Evolutionary conservation across 257 asterid genomes (phyloP).

Genomic region (Lycium ferocissimum): DNA sequence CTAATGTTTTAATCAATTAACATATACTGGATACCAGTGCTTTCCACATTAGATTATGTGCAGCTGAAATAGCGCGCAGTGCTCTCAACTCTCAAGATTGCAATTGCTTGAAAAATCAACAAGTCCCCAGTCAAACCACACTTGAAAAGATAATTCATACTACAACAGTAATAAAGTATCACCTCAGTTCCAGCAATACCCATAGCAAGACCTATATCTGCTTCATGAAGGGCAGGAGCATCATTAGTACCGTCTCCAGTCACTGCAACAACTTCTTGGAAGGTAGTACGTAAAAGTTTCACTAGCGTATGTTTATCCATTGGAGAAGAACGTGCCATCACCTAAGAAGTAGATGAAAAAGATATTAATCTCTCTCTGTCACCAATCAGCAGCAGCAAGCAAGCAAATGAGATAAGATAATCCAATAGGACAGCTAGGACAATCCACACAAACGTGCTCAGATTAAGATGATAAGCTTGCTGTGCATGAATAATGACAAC

Average conservation of each 20-base stretch:
- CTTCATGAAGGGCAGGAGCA: conserved; percentile 98
- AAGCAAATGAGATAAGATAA: not conserved
- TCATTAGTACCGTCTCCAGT: conserved; percentile 98
- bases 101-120: conserved; percentile 18
- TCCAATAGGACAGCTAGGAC: not conserved
- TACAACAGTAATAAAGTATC: conserved; percentile 30
- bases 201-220: conserved; percentile 98
- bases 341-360: conserved; percentile 50
- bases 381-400: conserved; percentile 23
- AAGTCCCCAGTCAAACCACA: not conserved
- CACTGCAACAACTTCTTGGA: conserved; percentile 91
- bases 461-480: not conserved
- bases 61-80: not conserved
- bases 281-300: conserved; percentile 71
- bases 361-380: conserved; percentile 5
- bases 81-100: conserved; percentile 26
- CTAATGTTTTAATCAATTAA: conserved; percentile 1
- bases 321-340: conserved; percentile 96
- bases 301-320: conserved; percentile 90
- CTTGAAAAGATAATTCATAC: conserved; percentile 14
- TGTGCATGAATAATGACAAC: conserved; percentile 4
- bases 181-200: conserved; percentile 98
- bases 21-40: not conserved
- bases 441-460: conserved; percentile 10
- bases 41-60: not conserved